phyloP scores from a whole-genome alignment of 176 grass and related monocot genomes.

The Echinochloa phyllopogon region DNA sequence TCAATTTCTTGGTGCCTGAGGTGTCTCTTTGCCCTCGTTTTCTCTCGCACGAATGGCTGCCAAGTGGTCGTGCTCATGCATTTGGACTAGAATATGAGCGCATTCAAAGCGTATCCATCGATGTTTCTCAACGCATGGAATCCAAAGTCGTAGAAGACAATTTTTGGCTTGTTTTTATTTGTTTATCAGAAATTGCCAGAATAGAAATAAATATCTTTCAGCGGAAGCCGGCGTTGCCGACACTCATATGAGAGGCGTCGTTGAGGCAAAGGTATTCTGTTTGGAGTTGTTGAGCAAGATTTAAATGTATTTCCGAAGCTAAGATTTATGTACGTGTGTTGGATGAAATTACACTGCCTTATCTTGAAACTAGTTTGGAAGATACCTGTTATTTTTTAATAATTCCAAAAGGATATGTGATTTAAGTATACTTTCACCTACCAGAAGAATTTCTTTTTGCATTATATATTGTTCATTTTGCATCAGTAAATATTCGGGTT shows the following conservation, averaged over 20 bases:
- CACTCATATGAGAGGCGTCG: neutral
- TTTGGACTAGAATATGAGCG: slow-evolving; percentile 22
- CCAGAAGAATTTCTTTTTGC: neutral
- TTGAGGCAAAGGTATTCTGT: neutral
- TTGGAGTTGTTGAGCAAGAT: neutral
- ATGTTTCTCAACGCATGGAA: slow-evolving; percentile 10
- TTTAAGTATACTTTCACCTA: neutral
- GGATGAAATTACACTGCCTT: neutral
- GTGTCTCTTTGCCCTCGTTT: slow-evolving; percentile 24
- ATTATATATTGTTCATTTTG: neutral
- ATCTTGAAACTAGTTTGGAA: neutral
- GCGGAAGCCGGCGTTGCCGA: slow-evolving; percentile 16
- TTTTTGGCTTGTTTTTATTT: neutral
- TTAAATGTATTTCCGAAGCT: neutral
- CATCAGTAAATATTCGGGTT: neutral
- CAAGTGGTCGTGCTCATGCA: slow-evolving; percentile 31
- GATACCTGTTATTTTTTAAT: neutral
- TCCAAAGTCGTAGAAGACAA: slow-evolving; percentile 9
- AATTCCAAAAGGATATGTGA: neutral
- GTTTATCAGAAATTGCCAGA: neutral
- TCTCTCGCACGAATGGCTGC: slow-evolving; percentile 31
- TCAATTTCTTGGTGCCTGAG: slow-evolving; percentile 47
- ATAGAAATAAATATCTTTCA: neutral
- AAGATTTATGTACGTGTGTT: neutral
- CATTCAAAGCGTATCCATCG: neutral